Conservation (phyloP, 768 basidiomycete genomes). For the Lentinula sp. region DNA sequence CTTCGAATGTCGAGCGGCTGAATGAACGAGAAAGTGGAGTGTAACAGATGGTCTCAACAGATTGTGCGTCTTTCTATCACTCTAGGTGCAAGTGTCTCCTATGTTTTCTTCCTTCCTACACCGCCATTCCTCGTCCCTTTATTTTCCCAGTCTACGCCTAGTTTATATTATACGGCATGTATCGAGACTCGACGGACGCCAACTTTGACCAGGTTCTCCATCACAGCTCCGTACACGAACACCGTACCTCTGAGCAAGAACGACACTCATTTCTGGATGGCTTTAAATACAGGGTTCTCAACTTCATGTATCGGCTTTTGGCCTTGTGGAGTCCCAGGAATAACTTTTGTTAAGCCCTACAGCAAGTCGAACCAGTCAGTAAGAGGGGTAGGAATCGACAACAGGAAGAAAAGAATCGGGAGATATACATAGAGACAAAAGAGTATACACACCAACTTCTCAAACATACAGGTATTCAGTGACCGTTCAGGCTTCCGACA, state of each 20-base stretch:
- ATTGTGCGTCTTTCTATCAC: background rate
- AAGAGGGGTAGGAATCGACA: conserved; percentile 39
- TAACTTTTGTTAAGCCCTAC: conserved; percentile 86
- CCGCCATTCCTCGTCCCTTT: background rate
- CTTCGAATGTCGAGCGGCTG: too few species aligned
- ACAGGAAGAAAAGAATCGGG: conserved; percentile 19
- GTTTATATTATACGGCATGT: background rate
- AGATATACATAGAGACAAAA: background rate
- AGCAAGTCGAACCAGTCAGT: background rate
- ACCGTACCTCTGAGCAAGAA: background rate
- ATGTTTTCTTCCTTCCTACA: background rate
- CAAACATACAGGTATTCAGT: conserved; percentile 92
- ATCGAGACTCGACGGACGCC: background rate
- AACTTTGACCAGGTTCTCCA: too few species aligned
- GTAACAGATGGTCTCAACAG: too few species aligned
- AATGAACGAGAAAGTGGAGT: too few species aligned
- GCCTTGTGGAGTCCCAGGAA: conserved; percentile 83
- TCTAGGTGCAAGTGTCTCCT: background rate
- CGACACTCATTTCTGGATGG: conserved; percentile 68
- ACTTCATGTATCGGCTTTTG: conserved; percentile 86
- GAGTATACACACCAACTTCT: conserved; percentile 73
- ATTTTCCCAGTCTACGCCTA: too few species aligned
- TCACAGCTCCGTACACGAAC: background rate
- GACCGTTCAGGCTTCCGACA: conserved; percentile 87
- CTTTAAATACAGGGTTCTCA: conserved; percentile 74